Evolutionary conservation across 257 asterid species (phyloP).

Genomic region (Euphrasia confusa): DNA sequence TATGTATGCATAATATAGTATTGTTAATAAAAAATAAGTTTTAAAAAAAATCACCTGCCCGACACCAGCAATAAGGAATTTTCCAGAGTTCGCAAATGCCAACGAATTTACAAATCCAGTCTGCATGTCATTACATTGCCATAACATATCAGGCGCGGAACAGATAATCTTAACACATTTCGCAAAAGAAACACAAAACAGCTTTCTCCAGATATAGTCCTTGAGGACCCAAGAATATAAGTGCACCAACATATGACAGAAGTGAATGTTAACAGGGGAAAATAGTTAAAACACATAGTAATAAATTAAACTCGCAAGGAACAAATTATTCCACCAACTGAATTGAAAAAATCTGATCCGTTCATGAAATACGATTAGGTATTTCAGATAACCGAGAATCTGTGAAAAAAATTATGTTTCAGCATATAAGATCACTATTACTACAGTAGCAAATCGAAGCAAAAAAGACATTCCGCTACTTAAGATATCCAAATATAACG

Average conservation of each 20-base stretch:
- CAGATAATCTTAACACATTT: conserved; percentile 10
- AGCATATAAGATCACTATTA: neutral
- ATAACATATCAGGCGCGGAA: conserved; percentile 22
- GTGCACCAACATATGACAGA: too few relatives aligned
- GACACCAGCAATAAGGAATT: conserved; percentile 78
- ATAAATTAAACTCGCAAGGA: neutral
- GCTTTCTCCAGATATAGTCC: too few relatives aligned
- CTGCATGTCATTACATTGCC: conserved; percentile 39
- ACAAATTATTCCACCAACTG: neutral
- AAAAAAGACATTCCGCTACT: neutral
- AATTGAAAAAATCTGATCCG: neutral
- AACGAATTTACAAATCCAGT: conserved; percentile 90
- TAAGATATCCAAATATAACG: neutral
- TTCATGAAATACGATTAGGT: conserved; percentile 7
- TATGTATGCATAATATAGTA: too few relatives aligned
- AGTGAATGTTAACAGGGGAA: too few relatives aligned
- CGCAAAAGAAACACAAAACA: too few relatives aligned
- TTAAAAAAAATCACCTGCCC: conserved; percentile 59
- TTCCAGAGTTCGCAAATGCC: conserved; percentile 86
- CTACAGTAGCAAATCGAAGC: neutral
- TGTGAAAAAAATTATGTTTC: neutral
- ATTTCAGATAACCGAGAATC: neutral
- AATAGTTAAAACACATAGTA: conserved; percentile 2
- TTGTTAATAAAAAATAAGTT: too few relatives aligned
- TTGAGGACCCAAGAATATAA: too few relatives aligned